These are phyloP conservation scores for Xylariales sp. DNA, from an alignment of 2,329 filamentous ascomycete genomes.

Conservation along the genomic window DNA sequence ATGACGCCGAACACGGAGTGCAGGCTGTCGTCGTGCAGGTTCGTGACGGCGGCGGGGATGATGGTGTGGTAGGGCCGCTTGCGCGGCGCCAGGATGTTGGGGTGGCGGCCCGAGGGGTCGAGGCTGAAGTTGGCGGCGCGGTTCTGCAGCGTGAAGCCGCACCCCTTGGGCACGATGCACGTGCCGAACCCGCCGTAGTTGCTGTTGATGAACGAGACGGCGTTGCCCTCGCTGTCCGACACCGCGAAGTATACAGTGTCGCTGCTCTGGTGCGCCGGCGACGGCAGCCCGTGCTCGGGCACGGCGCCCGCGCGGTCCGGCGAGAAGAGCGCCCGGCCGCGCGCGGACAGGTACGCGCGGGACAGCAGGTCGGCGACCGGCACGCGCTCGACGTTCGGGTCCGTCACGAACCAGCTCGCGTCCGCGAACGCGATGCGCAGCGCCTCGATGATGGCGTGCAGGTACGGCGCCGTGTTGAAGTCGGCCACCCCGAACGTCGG, in stretches of 20 bases:
- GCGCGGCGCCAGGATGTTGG: slow-evolving; percentile 81
- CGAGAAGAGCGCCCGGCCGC: slow-evolving; percentile 68
- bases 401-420: slow-evolving; percentile 88
- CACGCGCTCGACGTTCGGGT: slow-evolving; percentile 78
- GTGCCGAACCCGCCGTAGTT: slow-evolving; percentile 93
- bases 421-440: slow-evolving; percentile 92
- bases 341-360: slow-evolving; percentile 77
- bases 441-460: slow-evolving; percentile 89
- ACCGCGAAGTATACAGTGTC: slow-evolving; percentile 96
- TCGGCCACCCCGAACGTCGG: slow-evolving; percentile 75
- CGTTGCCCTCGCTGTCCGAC: slow-evolving; percentile 85
- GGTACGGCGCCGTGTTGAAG: slow-evolving; percentile 83
- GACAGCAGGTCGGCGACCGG: slow-evolving; percentile 78
- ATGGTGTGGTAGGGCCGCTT: slow-evolving; percentile 98
- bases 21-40: slow-evolving; percentile 75
- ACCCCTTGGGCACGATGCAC: slow-evolving; percentile 82
- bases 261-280: slow-evolving; percentile 82
- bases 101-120: slow-evolving; percentile 67
- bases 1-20: slow-evolving; percentile 95
- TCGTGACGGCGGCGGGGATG: slow-evolving; percentile 91
- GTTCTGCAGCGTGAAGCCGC: slow-evolving; percentile 95
- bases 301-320: slow-evolving; percentile 69
- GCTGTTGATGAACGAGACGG: slow-evolving; percentile 95
- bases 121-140: slow-evolving; percentile 89
- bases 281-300: slow-evolving; percentile 72